These are phyloP conservation scores for Dacryopinax primogenitus DNA, from an alignment of 768 basidiomycete species.

Conservation along the genomic window DNA sequence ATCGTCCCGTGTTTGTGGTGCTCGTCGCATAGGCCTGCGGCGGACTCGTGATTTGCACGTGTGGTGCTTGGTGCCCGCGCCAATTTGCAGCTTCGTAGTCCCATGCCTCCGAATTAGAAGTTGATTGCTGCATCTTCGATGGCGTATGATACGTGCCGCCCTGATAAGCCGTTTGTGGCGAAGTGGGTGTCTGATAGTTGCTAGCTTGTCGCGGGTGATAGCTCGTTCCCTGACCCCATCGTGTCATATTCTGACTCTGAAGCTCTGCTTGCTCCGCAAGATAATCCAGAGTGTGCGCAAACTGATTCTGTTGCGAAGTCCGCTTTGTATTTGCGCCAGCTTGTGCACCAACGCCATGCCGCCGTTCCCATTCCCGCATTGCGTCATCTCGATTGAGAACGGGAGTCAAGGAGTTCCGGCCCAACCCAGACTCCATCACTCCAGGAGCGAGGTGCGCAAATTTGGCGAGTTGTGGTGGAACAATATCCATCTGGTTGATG, in stretches of 20 bases:
- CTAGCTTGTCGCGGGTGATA: background rate
- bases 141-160: constrained; percentile 6
- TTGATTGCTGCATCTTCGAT: background rate
- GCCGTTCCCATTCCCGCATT: constrained; percentile 88
- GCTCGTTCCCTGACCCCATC: constrained; percentile 15
- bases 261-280: constrained; percentile 78
- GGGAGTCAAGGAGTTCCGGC: constrained; percentile 77
- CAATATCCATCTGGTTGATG: constrained; percentile 76
- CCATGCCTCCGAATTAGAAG: background rate
- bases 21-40: constrained; percentile 55
- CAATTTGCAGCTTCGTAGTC: background rate
- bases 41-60: constrained; percentile 54
- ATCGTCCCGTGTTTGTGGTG: constrained; percentile 41
- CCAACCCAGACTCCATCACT: constrained; percentile 48
- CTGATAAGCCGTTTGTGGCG: constrained; percentile 14
- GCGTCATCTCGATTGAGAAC: constrained; percentile 91
- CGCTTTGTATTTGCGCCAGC: constrained; percentile 23
- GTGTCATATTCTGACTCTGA: constrained; percentile 21
- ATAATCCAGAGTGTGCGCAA: constrained; percentile 55
- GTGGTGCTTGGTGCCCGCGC: constrained; percentile 26
- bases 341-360: constrained; percentile 58
- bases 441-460: constrained; percentile 73
- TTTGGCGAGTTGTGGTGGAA: constrained; percentile 88
- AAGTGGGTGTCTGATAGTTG: background rate
- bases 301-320: constrained; percentile 65